A percentile compares a stretch with the other conserved stretches of the same genome.
Evolutionary conservation across 2,329 filamentous ascomycete species (phyloP).

Genomic region (Cadophora sp.): DNA sequence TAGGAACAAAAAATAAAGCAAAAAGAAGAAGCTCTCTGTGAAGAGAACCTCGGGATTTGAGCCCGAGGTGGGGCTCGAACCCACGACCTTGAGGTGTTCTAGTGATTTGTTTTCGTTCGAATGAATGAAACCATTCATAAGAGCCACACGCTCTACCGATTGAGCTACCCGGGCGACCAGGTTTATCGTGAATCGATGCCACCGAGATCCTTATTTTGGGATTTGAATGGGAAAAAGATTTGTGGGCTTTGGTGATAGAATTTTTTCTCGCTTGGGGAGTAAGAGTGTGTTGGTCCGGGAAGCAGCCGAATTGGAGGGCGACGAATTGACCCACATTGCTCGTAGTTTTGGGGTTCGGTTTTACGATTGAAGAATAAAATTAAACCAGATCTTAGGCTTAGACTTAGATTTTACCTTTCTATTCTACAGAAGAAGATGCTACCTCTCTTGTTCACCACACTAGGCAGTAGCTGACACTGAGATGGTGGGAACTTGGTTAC

Average conservation of each 20-base stretch:
- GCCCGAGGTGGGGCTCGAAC: conserved; percentile 11
- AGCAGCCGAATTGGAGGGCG: not conserved
- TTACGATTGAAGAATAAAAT: too few species aligned
- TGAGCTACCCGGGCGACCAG: conserved; percentile 41
- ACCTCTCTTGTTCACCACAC: too few species aligned
- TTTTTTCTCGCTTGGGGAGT: conserved; percentile 4
- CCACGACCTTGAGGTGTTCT: conserved; percentile 8
- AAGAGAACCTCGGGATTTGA: conserved; percentile 12
- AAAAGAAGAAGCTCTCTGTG: conserved; percentile 5
- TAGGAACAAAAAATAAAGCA: not conserved
- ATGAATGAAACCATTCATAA: conserved; percentile 41
- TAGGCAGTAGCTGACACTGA: too few species aligned
- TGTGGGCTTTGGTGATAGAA: not conserved
- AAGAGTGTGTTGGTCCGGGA: not conserved
- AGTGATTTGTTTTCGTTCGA: conserved; percentile 2
- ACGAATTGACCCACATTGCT: not conserved
- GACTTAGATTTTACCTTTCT: too few species aligned
- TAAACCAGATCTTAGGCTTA: too few species aligned
- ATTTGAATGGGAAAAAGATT: not conserved
- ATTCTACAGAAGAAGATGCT: too few species aligned
- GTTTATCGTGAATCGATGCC: conserved; percentile 5
- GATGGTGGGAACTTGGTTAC: too few species aligned
- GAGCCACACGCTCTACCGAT: conserved; percentile 46
- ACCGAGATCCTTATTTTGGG: not conserved
- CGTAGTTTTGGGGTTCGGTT: too few species aligned